Evolutionary conservation across 768 basidiomycete genomes (phyloP).

Genomic region (Mycena capillaripes): DNA sequence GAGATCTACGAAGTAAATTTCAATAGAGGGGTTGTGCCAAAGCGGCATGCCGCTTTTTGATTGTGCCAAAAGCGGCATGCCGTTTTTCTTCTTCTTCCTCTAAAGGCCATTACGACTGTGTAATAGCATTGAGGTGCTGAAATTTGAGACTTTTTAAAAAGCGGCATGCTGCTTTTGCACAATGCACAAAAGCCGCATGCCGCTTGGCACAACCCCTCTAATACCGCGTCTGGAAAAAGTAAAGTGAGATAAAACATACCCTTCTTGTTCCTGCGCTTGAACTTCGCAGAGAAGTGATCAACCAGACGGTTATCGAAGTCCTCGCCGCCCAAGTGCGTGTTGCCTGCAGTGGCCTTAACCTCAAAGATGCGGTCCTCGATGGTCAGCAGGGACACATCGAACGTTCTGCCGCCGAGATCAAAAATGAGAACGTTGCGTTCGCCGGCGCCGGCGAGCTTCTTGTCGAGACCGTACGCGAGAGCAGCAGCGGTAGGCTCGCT

Average conservation of each 20-base stretch:
- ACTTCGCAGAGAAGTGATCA: background rate
- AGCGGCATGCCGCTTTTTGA: too few species aligned
- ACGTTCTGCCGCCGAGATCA: background rate
- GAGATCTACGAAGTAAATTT: background rate
- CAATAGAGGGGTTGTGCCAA: too few species aligned
- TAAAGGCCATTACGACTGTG: too few species aligned
- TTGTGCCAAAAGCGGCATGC: too few species aligned
- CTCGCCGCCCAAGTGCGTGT: background rate
- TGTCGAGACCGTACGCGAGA: conserved; percentile 84
- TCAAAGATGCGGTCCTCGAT: background rate
- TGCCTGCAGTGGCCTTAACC: background rate
- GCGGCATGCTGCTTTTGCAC: too few species aligned
- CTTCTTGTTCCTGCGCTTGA: background rate
- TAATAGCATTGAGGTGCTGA: too few species aligned
- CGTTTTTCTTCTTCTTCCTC: too few species aligned
- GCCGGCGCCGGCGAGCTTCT: conserved; percentile 49
- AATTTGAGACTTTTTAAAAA: too few species aligned
- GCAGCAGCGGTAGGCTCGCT: conserved; percentile 89
- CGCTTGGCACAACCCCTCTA: too few species aligned
- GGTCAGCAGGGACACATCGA: background rate
- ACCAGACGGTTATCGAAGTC: background rate
- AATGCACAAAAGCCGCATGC: too few species aligned
- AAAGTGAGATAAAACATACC: background rate
- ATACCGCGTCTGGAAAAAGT: background rate
- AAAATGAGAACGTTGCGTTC: background rate